These are phyloP conservation scores for Neofusicoccum ribis DNA, from an alignment of 2,329 filamentous ascomycete species.

Conservation along the genomic window DNA sequence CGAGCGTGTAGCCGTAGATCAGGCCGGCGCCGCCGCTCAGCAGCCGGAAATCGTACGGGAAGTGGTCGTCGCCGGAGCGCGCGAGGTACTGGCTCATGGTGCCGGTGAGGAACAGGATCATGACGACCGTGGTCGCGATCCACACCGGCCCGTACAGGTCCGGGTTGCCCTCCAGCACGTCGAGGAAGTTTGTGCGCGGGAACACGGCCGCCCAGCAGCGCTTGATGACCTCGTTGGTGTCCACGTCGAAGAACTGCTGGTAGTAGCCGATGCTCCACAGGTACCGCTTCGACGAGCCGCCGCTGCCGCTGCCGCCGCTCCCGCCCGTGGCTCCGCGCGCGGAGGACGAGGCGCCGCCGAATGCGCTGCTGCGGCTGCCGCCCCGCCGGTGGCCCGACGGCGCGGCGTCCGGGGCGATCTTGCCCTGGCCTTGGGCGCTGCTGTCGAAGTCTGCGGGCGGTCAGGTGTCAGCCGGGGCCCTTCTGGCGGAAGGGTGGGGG, in stretches of 20 bases:
- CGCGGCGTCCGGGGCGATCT: conserved; percentile 45
- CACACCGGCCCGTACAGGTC: conserved; percentile 97
- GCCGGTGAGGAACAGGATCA: conserved; percentile 92
- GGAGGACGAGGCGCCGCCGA: not conserved
- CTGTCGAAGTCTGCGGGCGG: conserved; percentile 65
- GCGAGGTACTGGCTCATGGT: conserved; percentile 91
- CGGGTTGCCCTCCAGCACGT: conserved; percentile 94
- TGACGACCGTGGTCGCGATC: conserved; percentile 96
- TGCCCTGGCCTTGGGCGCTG: conserved; percentile 49
- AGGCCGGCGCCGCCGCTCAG: conserved; percentile 85
- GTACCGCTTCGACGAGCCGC: conserved; percentile 66
- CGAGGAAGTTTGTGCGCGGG: conserved; percentile 91
- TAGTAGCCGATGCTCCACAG: conserved; percentile 95
- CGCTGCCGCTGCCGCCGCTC: conserved; percentile 28
- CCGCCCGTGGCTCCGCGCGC: conserved; percentile 27
- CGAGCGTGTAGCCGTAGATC: conserved; percentile 85
- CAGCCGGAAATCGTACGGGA: conserved; percentile 88
- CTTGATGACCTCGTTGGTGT: conserved; percentile 83
- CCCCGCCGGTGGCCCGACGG: conserved; percentile 22
- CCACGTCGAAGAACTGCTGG: conserved; percentile 97
- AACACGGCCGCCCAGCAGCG: conserved; percentile 88
- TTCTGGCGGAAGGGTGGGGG: conserved; percentile 9
- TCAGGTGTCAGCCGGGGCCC: not conserved
- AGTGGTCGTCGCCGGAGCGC: conserved; percentile 65
- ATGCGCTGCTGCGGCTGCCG: not conserved